Percentiles rank a stretch among this genome's conserved stretches.
Conservation (phyloP, 2,329 filamentous ascomycete species). For the Pestalotiopsis fici region DNA sequence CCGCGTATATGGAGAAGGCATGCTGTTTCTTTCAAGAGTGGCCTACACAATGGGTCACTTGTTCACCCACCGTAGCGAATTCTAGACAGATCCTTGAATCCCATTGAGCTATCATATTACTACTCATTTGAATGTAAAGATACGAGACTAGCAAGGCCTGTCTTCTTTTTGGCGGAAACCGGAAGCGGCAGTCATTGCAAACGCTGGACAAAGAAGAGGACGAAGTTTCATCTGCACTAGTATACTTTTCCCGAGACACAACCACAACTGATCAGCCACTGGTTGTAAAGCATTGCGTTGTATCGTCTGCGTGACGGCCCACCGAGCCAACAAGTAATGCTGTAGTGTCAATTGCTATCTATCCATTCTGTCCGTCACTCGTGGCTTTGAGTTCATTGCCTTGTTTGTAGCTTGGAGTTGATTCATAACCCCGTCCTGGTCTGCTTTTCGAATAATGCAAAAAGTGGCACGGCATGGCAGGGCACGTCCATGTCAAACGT, state of each 20-base stretch:
- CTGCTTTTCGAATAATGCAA: neutral
- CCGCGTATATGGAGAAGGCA: too few species aligned
- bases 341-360: neutral
- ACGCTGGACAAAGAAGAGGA: slow-evolving; percentile 28
- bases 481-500: neutral
- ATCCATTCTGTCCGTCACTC: neutral
- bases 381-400: neutral
- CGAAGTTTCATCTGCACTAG: slow-evolving; percentile 22
- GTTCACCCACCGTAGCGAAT: too few species aligned
- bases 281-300: slow-evolving; percentile 1
- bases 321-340: slow-evolving; percentile 1
- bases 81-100: too few species aligned
- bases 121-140: neutral
- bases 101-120: neutral
- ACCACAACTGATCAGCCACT: slow-evolving; percentile 15
- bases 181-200: slow-evolving; percentile 26
- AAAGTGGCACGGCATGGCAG: neutral
- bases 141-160: neutral
- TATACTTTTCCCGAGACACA: slow-evolving; percentile 42
- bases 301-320: neutral
- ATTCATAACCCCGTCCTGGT: neutral
- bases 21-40: too few species aligned
- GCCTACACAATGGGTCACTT: too few species aligned
- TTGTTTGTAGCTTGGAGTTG: neutral
- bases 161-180: slow-evolving; percentile 10